A percentile compares a stretch with the other conserved stretches of the same genome.
Conservation (phyloP, 345 rosid species). For the Hirschfeldia incana region DNA sequence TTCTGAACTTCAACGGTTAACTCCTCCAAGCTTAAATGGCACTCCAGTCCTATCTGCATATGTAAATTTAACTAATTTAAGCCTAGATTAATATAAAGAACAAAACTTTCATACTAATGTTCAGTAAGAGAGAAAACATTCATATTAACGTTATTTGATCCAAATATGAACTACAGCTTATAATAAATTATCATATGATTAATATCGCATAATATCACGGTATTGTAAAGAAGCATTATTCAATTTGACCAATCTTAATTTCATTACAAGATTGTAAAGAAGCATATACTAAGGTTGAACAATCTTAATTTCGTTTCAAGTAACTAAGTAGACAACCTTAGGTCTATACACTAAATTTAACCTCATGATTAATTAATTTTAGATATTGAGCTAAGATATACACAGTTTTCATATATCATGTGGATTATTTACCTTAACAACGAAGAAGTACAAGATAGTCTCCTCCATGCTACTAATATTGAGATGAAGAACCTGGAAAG, state of each 20-base stretch:
- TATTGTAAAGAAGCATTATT: no score
- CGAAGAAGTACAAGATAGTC: constrained; percentile 77
- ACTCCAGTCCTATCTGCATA: constrained; percentile 50
- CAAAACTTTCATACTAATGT: not conserved
- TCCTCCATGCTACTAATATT: constrained; percentile 94
- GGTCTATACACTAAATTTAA: no score
- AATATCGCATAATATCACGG: no score
- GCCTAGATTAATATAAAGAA: not conserved
- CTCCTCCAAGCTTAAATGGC: constrained; percentile 86
- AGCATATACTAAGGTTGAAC: no score
- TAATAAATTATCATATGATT: not conserved
- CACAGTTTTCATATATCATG: no score
- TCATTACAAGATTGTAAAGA: no score
- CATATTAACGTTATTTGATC: not conserved
- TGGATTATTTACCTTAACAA: constrained; percentile 65
- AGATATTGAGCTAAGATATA: not conserved
- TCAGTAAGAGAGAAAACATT: not conserved
- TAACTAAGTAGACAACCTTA: no score
- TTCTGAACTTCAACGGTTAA: constrained; percentile 78
- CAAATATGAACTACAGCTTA: not conserved
- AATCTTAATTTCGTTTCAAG: no score
- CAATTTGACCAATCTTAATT: no score
- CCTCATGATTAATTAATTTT: not conserved
- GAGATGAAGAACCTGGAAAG: constrained; percentile 74
- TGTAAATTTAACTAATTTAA: not conserved